Percentiles rank a stretch among this genome's conserved stretches.
Evolutionary conservation across 2,329 filamentous ascomycete species (phyloP).

Genomic region (Bipolaris oryzae): DNA sequence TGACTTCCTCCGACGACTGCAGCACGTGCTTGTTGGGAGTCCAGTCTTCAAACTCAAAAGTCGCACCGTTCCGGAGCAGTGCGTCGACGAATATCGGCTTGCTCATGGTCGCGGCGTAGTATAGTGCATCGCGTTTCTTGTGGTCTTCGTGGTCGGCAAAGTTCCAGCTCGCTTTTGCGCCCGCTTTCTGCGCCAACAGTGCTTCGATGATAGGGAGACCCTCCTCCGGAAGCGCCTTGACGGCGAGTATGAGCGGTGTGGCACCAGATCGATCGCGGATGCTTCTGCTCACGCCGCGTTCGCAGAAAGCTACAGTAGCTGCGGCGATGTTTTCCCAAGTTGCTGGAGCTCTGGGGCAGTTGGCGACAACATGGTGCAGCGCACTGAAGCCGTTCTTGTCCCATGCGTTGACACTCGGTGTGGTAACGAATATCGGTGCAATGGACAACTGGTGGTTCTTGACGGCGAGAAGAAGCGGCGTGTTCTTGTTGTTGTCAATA

Average conservation of each 20-base stretch:
- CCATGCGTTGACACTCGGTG: conserved; percentile 42
- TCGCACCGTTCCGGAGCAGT: conserved; percentile 36
- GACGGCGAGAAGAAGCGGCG: conserved; percentile 40
- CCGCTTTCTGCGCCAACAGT: conserved; percentile 26
- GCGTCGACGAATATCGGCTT: conserved; percentile 36
- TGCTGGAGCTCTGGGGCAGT: conserved; percentile 25
- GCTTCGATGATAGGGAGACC: conserved; percentile 37
- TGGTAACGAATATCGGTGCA: conserved; percentile 34
- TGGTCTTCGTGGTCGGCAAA: conserved; percentile 44
- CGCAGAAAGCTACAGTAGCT: conserved; percentile 35
- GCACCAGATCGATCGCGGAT: conserved; percentile 43
- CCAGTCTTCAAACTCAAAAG: conserved; percentile 38
- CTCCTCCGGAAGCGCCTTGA: conserved; percentile 37
- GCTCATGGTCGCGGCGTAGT: conserved; percentile 35
- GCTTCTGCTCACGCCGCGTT: conserved; percentile 39
- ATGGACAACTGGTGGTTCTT: conserved; percentile 36
- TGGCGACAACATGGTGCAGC: conserved; percentile 40
- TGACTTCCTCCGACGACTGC: conserved; percentile 7
- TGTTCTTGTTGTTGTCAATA: conserved; percentile 32
- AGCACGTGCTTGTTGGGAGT: conserved; percentile 16
- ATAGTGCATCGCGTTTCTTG: conserved; percentile 32
- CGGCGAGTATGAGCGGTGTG: conserved; percentile 43
- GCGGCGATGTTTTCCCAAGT: conserved; percentile 38
- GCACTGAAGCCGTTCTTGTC: conserved; percentile 39
- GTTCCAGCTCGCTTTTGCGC: conserved; percentile 29